phyloP scores from a whole-genome alignment of 148 eudicot species.

The Chenopodium formosanum region DNA sequence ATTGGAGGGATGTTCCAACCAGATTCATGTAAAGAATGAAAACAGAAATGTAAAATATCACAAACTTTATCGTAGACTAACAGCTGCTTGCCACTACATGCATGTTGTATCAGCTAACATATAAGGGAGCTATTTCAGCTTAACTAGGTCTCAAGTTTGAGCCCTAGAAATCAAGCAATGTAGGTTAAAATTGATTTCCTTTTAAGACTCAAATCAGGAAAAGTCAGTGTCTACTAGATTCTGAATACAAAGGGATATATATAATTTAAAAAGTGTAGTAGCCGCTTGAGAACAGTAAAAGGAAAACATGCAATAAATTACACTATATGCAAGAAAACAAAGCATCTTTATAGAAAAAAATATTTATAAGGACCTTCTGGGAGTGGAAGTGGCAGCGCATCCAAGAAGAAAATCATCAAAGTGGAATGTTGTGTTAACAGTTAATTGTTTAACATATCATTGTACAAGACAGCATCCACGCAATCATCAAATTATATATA shows the following conservation, averaged over 20 bases:
- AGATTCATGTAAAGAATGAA: constrained; percentile 19
- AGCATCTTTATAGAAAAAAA: constrained; percentile 22
- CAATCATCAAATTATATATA: not conserved
- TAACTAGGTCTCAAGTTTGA: not conserved
- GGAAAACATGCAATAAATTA: not conserved
- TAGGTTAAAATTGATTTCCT: not conserved
- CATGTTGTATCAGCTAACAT: not conserved
- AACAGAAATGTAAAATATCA: not conserved
- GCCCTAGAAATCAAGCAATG: not conserved
- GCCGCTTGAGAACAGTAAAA: constrained; percentile 1
- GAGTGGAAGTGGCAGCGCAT: constrained; percentile 30
- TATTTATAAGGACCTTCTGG: constrained; percentile 17
- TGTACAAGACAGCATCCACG: constrained; percentile 9
- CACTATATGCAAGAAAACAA: not conserved
- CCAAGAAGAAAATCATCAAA: constrained; percentile 15
- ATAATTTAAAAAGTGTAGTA: not conserved
- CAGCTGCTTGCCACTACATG: not conserved
- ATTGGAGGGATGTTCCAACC: constrained; percentile 2
- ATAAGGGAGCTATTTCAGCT: not conserved
- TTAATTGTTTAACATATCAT: constrained; percentile 18
- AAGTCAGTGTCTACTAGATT: not conserved
- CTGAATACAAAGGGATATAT: not conserved
- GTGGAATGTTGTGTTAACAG: constrained; percentile 31
- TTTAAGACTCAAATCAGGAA: not conserved
- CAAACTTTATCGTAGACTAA: not conserved